phyloP scores from a whole-genome alignment of 345 rosid species.

The Erucastrum elatum region DNA sequence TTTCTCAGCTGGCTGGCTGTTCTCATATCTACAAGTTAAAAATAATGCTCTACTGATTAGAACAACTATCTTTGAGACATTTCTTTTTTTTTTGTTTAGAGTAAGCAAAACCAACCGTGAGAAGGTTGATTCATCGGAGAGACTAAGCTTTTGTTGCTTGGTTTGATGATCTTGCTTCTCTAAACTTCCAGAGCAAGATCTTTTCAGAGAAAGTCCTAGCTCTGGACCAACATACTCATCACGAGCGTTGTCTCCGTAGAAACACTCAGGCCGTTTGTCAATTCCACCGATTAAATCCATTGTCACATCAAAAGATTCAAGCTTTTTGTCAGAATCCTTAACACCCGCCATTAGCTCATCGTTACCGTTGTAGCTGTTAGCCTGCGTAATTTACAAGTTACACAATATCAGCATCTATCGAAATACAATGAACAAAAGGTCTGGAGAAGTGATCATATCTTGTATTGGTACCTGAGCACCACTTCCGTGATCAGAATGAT shows the following conservation, averaged over 20 bases:
- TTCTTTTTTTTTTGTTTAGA: neutral
- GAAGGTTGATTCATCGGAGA: constrained; percentile 58
- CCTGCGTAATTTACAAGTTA: neutral
- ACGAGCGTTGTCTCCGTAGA: constrained; percentile 21
- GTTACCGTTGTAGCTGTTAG: constrained; percentile 18
- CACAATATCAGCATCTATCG: constrained; percentile 11
- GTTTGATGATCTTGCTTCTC: constrained; percentile 37
- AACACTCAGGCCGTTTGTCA: constrained; percentile 30
- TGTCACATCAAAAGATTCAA: constrained; percentile 34
- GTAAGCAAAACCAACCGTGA: constrained; percentile 41
- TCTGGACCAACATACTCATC: constrained; percentile 44
- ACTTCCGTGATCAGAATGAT: constrained; percentile 52
- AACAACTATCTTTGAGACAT: neutral
- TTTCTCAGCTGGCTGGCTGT: constrained; percentile 37
- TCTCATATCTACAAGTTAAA: constrained; percentile 51
- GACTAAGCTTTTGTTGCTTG: constrained; percentile 51
- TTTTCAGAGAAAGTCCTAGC: constrained; percentile 60
- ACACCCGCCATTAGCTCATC: constrained; percentile 1
- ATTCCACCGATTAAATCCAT: constrained; percentile 68
- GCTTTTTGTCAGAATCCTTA: constrained; percentile 12
- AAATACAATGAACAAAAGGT: too few relatives aligned
- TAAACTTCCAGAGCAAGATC: constrained; percentile 39
- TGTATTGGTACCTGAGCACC: too few relatives aligned
- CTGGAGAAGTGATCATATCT: too few relatives aligned
- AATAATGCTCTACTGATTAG: constrained; percentile 1